Evolutionary conservation across 495 filamentous ascomycete genomes (phyloP).

Genomic region (Neurospora cerealis): DNA sequence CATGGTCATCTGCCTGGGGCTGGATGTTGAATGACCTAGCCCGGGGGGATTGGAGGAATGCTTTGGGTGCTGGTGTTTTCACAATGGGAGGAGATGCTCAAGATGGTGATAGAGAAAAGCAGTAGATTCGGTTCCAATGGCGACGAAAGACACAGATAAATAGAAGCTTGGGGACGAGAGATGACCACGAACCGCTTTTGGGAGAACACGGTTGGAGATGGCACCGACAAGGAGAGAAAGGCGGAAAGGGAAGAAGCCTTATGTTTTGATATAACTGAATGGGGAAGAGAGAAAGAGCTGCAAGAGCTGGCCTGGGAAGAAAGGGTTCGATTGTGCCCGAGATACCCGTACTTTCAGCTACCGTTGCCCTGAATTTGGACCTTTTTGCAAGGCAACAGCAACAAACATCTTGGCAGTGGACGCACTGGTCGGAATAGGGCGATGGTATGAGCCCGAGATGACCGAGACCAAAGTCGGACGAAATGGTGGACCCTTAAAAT

Average conservation of each 20-base stretch:
- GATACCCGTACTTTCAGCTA: background rate
- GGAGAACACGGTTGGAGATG: background rate
- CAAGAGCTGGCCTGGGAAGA: background rate
- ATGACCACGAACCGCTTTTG: background rate
- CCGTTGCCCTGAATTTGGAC: background rate
- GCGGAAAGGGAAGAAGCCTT: background rate
- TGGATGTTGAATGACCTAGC: constrained; percentile 1
- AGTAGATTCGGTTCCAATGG: constrained; percentile 11
- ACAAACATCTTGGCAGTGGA: background rate
- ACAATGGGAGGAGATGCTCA: constrained; percentile 17
- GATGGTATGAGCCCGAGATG: background rate
- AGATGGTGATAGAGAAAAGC: constrained; percentile 17
- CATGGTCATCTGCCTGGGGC: constrained; percentile 26
- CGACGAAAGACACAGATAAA: background rate
- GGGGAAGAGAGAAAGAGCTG: background rate
- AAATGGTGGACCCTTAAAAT: background rate
- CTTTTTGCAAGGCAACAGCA: background rate
- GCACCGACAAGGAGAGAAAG: background rate
- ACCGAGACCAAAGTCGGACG: background rate
- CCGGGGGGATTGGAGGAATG: constrained; percentile 3
- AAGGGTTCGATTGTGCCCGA: background rate
- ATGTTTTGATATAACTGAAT: background rate
- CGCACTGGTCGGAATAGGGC: background rate
- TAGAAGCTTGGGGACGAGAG: background rate
- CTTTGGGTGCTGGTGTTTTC: background rate